Evolutionary conservation across 2,329 filamentous ascomycete species (phyloP).

Genomic region (Penicillium brasilianum): DNA sequence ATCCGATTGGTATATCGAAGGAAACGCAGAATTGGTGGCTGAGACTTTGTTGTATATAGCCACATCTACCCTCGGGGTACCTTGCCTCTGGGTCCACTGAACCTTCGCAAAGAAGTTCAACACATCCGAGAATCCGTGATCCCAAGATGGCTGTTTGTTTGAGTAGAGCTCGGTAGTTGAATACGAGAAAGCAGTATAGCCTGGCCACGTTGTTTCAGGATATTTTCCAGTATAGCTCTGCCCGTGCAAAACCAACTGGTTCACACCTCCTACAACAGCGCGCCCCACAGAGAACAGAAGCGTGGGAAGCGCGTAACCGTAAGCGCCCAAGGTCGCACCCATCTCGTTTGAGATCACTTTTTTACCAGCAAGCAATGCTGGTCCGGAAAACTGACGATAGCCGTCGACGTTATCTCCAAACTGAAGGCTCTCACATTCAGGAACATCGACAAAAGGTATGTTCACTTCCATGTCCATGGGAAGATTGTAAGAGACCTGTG

Average conservation of each 20-base stretch:
- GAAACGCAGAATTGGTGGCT: neutral
- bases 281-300: slow-evolving; percentile 46
- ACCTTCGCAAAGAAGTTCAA: neutral
- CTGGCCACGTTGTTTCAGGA: slow-evolving; percentile 56
- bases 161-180: neutral
- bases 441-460: slow-evolving; percentile 43
- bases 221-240: slow-evolving; percentile 50
- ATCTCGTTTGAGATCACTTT: slow-evolving; percentile 47
- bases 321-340: slow-evolving; percentile 3
- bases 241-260: slow-evolving; percentile 54
- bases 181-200: slow-evolving; percentile 51
- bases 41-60: neutral
- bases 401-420: slow-evolving; percentile 44
- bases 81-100: neutral
- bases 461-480: slow-evolving; percentile 46
- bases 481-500: slow-evolving; percentile 47
- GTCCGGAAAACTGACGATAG: slow-evolving; percentile 48
- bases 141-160: neutral
- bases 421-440: slow-evolving; percentile 46
- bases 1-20: neutral
- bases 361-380: slow-evolving; percentile 45
- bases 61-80: neutral
- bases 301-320: slow-evolving; percentile 25
- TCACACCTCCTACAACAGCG: slow-evolving; percentile 49
- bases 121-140: neutral